Percentiles rank a stretch among this genome's conserved stretches.
These are phyloP conservation scores for Scheffersomyces parashehatae DNA, from an alignment of 1,139 yeast genomes.

Conservation along the genomic window DNA sequence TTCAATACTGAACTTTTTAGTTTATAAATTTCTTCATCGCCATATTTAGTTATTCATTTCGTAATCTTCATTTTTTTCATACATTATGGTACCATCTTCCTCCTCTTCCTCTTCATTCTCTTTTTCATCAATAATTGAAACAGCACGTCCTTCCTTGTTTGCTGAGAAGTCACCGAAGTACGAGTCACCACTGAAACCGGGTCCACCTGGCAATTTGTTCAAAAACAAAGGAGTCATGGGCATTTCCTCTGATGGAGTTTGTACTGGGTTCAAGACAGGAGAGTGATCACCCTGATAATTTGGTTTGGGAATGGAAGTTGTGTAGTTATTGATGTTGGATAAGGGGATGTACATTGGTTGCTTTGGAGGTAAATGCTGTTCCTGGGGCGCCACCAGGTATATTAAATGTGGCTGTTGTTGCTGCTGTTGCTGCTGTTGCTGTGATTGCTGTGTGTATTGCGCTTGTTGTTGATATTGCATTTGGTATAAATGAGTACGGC, in stretches of 20 bases:
- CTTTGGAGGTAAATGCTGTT: conserved; percentile 1
- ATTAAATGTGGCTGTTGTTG: neutral
- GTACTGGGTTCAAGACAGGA: conserved; percentile 44
- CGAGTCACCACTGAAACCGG: conserved; percentile 8
- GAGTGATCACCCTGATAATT: conserved; percentile 29
- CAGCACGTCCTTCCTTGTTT: neutral
- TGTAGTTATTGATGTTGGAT: conserved; percentile 7
- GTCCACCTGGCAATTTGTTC: conserved; percentile 11
- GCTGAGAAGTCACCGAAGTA: conserved; percentile 12
- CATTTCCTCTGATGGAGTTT: conserved; percentile 44
- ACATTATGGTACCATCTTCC: neutral
- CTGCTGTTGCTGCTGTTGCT: conserved; percentile 1
- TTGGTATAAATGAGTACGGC: conserved; percentile 19
- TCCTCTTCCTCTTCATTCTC: conserved; percentile 12
- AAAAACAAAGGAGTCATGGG: conserved; percentile 50
- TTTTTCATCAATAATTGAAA: conserved; percentile 5
- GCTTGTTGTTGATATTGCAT: conserved; percentile 12
- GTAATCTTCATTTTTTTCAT: conserved; percentile 2
- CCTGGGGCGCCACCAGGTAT: neutral
- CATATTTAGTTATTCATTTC: conserved; percentile 1
- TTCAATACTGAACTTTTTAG: no score
- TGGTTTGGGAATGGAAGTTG: conserved; percentile 8
- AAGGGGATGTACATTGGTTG: conserved; percentile 8
- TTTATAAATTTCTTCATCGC: no score
- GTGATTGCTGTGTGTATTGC: neutral